A percentile compares a stretch with the other conserved stretches of the same genome.
These are phyloP conservation scores for Populus simonii DNA, from an alignment of 345 rosid genomes.

Conservation along the genomic window DNA sequence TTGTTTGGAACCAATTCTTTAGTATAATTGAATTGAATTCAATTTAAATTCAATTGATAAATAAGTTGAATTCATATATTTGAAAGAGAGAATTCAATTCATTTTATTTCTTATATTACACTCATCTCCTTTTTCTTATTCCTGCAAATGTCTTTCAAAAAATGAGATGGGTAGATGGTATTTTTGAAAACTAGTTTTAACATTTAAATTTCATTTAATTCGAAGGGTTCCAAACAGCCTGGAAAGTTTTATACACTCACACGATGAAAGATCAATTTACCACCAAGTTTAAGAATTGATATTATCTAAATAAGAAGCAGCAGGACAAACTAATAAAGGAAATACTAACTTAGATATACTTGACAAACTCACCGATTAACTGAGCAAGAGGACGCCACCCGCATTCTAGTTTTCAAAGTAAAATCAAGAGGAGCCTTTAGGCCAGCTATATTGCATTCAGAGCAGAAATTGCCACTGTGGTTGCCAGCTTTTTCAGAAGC, in stretches of 20 bases:
- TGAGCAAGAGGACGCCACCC: slow-evolving; percentile 57
- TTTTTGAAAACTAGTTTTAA: too few species aligned
- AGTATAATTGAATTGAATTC: too few species aligned
- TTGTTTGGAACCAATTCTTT: too few species aligned
- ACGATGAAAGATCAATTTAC: not conserved
- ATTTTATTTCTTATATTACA: too few species aligned
- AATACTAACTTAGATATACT: slow-evolving; percentile 11
- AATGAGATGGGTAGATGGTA: too few species aligned
- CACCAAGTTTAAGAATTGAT: not conserved
- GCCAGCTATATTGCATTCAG: slow-evolving; percentile 55
- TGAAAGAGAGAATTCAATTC: too few species aligned
- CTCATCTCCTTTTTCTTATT: too few species aligned
- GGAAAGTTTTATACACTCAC: not conserved
- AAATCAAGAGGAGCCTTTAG: slow-evolving; percentile 74
- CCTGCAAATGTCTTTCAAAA: too few species aligned
- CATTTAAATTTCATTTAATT: too few species aligned
- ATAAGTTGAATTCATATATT: too few species aligned
- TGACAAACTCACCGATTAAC: slow-evolving; percentile 55
- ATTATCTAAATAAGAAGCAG: slow-evolving; percentile 5
- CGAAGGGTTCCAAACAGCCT: too few species aligned
- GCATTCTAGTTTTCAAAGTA: slow-evolving; percentile 73
- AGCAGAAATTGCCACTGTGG: slow-evolving; percentile 39
- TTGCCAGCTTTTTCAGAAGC: slow-evolving; percentile 41
- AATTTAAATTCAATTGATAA: too few species aligned
- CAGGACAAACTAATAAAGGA: not conserved